These are phyloP conservation scores for Camelina hispida DNA, from an alignment of 345 rosid genomes.

Conservation along the genomic window DNA sequence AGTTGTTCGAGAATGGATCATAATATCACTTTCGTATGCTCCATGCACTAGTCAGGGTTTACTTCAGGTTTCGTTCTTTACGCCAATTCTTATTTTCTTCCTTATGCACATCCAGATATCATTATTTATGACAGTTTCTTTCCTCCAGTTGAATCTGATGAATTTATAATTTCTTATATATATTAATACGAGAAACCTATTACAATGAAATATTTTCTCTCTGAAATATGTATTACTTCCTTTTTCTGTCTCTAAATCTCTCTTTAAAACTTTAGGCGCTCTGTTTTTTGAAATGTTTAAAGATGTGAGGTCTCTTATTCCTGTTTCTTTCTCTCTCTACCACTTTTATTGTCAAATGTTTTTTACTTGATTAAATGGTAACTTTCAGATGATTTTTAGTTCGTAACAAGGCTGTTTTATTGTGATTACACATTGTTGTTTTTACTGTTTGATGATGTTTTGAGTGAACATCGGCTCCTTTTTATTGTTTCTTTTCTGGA, in stretches of 20 bases:
- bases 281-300: neutral
- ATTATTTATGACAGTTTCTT: neutral
- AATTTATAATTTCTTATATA: neutral
- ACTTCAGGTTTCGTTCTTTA: conserved; percentile 69
- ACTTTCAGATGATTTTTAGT: neutral
- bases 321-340: neutral
- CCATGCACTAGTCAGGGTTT: conserved; percentile 98
- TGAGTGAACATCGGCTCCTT: too few relatives aligned
- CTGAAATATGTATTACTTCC: conserved; percentile 19
- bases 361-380: neutral
- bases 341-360: neutral
- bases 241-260: conserved; percentile 2
- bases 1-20: conserved; percentile 84
- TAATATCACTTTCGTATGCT: conserved; percentile 84
- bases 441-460: neutral
- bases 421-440: neutral
- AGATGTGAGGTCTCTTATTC: too few relatives aligned
- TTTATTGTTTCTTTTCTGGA: neutral
- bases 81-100: neutral
- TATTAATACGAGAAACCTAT: neutral
- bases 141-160: neutral
- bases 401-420: neutral
- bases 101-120: conserved; percentile 1
- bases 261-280: neutral
- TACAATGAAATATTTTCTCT: neutral